A percentile compares a stretch with the other conserved stretches of the same genome.
These are phyloP conservation scores for Protomyces inouyei DNA, from an alignment of 1,139 yeast genomes.

Conservation along the genomic window DNA sequence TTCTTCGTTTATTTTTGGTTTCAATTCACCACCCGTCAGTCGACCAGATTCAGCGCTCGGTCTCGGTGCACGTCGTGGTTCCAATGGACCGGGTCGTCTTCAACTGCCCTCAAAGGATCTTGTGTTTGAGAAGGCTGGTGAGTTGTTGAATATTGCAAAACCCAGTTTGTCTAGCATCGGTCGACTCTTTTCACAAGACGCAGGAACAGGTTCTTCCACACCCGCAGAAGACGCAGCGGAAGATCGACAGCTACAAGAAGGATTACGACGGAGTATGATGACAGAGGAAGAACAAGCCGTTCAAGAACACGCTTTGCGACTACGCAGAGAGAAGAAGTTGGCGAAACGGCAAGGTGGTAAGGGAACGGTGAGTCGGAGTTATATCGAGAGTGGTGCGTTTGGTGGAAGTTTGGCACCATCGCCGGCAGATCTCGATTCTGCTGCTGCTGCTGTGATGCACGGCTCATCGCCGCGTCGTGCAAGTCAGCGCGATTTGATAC, in stretches of 20 bases:
- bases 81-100: background rate
- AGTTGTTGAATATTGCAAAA: conserved; percentile 19
- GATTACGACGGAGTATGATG: background rate
- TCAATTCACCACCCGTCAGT: background rate
- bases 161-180: conserved; percentile 15
- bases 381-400: conserved; percentile 16
- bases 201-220: background rate
- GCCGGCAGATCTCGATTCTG: background rate
- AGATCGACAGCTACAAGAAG: background rate
- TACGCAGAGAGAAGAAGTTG: background rate
- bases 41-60: background rate
- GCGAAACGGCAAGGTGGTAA: background rate
- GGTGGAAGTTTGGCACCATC: background rate
- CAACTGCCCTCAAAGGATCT: conserved; percentile 22
- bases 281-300: background rate
- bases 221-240: background rate
- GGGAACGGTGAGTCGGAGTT: background rate
- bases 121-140: conserved; percentile 23
- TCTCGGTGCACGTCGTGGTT: background rate
- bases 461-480: background rate
- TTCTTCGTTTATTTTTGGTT: conserved; percentile 30
- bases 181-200: conserved; percentile 17
- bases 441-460: background rate
- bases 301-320: background rate
- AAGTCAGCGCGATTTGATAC: background rate